Percentiles rank a stretch among this genome's conserved stretches.
These are phyloP conservation scores for Cynanchum wilfordii DNA, from an alignment of 257 asterid species.

Conservation along the genomic window DNA sequence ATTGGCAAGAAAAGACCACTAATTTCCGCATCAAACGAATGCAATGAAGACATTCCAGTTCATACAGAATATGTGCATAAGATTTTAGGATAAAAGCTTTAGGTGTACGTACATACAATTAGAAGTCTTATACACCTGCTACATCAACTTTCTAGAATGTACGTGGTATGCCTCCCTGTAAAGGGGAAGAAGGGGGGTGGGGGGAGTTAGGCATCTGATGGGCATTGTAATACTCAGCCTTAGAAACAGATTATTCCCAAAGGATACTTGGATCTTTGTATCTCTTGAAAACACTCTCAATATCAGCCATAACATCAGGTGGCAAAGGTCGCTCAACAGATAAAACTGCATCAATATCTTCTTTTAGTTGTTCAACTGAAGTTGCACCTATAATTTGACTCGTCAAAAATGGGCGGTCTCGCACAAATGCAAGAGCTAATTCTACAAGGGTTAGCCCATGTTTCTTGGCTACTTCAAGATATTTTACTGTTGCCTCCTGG, in stretches of 20 bases:
- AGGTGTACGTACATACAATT: neutral
- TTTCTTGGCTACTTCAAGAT: slow-evolving; percentile 65
- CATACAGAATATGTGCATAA: neutral
- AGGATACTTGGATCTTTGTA: slow-evolving; percentile 79
- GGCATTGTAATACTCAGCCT: too few species aligned
- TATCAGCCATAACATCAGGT: slow-evolving; percentile 48
- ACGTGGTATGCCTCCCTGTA: too few species aligned
- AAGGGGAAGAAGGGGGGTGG: too few species aligned
- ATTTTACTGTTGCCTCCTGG: slow-evolving; percentile 73
- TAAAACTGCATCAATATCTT: slow-evolving; percentile 68
- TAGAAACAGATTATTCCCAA: slow-evolving; percentile 15
- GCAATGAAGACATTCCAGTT: neutral
- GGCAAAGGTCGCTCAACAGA: slow-evolving; percentile 67
- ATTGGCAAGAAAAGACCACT: neutral
- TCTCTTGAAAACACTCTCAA: slow-evolving; percentile 60
- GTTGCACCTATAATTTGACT: slow-evolving; percentile 86
- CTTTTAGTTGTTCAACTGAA: slow-evolving; percentile 62
- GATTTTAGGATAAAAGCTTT: neutral
- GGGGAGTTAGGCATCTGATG: too few species aligned
- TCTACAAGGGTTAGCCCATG: slow-evolving; percentile 65
- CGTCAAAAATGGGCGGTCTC: slow-evolving; percentile 72
- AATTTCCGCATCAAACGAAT: neutral
- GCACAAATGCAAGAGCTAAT: slow-evolving; percentile 74
- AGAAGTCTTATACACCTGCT: neutral
- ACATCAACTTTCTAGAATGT: neutral